Evolutionary conservation across 768 basidiomycete species (phyloP).

Genomic region (Cubamyces lactineus): DNA sequence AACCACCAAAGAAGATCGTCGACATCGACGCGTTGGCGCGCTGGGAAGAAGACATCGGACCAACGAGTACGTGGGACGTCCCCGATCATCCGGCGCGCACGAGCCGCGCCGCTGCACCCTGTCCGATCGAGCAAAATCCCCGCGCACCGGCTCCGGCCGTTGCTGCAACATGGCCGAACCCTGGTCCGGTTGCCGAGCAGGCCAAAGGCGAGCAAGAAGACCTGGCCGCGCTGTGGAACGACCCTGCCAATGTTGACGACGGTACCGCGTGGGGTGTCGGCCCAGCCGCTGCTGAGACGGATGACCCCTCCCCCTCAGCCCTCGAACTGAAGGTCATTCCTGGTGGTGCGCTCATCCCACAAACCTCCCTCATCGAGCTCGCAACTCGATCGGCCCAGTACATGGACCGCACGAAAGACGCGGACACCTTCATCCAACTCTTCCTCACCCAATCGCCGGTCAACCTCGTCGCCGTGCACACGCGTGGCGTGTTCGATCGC

Average conservation of each 20-base stretch:
- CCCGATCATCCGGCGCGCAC: too few species aligned
- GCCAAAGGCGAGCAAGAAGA: too few species aligned
- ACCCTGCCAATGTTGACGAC: neutral
- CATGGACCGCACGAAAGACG: conserved; percentile 45
- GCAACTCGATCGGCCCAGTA: conserved; percentile 30
- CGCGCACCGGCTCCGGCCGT: too few species aligned
- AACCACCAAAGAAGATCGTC: neutral
- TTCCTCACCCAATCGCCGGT: conserved; percentile 70
- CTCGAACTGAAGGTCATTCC: conserved; percentile 30
- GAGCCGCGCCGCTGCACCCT: too few species aligned
- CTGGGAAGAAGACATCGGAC: neutral
- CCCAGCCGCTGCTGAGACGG: neutral
- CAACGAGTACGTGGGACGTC: too few species aligned
- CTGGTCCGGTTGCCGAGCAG: too few species aligned
- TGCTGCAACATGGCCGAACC: too few species aligned
- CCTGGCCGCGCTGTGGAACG: neutral
- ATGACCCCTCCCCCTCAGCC: neutral
- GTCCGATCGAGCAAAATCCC: too few species aligned
- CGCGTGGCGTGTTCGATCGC: conserved; percentile 52
- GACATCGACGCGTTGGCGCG: neutral
- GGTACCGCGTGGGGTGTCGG: conserved; percentile 1
- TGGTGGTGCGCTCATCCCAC: conserved; percentile 38
- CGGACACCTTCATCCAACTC: conserved; percentile 63
- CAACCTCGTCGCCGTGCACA: conserved; percentile 62
- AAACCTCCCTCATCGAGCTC: conserved; percentile 37